phyloP scores from a whole-genome alignment of 2,329 filamentous ascomycete genomes.

The Pyrenophora seminiperda region DNA sequence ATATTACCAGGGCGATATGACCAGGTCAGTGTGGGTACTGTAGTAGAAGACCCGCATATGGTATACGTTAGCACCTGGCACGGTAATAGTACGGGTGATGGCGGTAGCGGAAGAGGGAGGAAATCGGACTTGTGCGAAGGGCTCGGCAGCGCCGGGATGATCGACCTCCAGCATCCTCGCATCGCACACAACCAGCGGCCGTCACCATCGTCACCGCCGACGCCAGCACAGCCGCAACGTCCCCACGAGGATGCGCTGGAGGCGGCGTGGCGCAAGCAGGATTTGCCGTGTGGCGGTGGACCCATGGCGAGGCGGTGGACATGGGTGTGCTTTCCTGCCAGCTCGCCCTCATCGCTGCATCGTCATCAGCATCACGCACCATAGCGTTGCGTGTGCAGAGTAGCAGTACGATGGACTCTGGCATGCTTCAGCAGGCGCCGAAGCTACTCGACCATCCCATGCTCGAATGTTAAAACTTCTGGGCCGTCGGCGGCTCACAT shows the following conservation, averaged over 20 bases:
- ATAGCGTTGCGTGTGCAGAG: conserved; percentile 8
- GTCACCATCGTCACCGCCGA: conserved; percentile 20
- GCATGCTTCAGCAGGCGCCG: conserved; percentile 45
- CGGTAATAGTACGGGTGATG: conserved; percentile 7
- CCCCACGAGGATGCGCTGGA: conserved; percentile 16
- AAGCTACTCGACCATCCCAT: conserved; percentile 37
- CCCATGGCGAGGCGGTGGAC: not conserved
- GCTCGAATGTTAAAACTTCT: conserved; percentile 19
- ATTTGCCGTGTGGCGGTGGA: conserved; percentile 5
- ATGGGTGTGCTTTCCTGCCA: no score
- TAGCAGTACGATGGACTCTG: conserved; percentile 18
- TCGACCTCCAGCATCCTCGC: conserved; percentile 20
- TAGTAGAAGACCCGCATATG: conserved; percentile 2
- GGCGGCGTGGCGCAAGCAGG: conserved; percentile 22
- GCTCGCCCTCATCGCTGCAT: conserved; percentile 1
- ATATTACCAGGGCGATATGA: conserved; percentile 10
- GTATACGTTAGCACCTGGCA: conserved; percentile 8
- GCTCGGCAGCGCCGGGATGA: conserved; percentile 36
- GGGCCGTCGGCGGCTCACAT: conserved; percentile 41
- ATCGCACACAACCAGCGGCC: not conserved
- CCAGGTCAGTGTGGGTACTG: conserved; percentile 3
- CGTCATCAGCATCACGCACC: conserved; percentile 12
- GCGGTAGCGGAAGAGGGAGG: not conserved
- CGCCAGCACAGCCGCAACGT: conserved; percentile 34
- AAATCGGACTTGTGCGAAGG: conserved; percentile 9